Evolutionary conservation across 129 eudicot genomes (phyloP), one percentile per base, ranked within the genome.

Genomic region (Silybum marianum): DNA sequence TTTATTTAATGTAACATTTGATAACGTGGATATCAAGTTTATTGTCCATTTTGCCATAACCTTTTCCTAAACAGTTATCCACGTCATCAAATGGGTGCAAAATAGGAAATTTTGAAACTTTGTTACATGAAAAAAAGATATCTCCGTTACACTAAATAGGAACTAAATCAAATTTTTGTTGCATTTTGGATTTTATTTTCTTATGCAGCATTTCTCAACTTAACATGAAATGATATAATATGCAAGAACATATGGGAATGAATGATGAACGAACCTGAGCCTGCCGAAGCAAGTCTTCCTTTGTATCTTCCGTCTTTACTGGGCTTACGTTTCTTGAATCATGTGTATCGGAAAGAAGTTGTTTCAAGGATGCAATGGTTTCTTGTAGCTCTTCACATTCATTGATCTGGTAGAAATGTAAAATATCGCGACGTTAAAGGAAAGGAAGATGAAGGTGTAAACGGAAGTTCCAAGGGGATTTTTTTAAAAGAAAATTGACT

Each of bases 311-410:
- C 25, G 51, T 72, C 18, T 73, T n/a, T 73, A 78, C 73, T 81
- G 78, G 76, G 79, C 73, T 84, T 74, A 84, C 10, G 71, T 79
- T 85, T 79, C 70, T 84, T 66, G 76, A 81, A 32, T 89, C 90
- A 36, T 80, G 65, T 46, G 91, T 87, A 24, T 92, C 93, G 75
- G 90, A 72, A 22, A 92, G 93, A 82, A 87, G 96, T 80, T 90
- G 90, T 84, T 90, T 88, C 85, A 95, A 86, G 74, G 93, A 84
- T 14, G 86, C 76, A 74, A 90, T 74, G 66, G 93, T 86, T 87
- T 85, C 89, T 84, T 88, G 85, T 83, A 95, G 84, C 19, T 83
- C 89, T 84, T 90, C 93, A 85, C 97, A 92, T 85, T 95, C 98
- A 42, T 71, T 46, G 40, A 86, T 92, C 98, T 95, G 91, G 78